Base-by-base conservation (phyloP, 164 flowering plant species). In the Protea cynaroides region DNA sequence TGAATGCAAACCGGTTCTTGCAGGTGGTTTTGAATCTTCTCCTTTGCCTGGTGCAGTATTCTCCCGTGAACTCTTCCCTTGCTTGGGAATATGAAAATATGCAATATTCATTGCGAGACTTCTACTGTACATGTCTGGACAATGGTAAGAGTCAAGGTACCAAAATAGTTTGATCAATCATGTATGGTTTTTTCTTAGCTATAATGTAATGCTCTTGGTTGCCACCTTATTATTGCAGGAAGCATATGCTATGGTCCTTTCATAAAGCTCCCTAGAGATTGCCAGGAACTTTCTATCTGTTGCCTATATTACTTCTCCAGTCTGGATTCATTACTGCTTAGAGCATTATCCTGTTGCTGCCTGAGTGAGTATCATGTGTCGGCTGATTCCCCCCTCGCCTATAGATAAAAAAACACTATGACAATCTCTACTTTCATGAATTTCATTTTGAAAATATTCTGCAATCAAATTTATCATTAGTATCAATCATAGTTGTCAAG, bases 261-360 rank as follows among this genome's bases (percentile, higher is more conserved):
- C 71, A 34, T 78, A 46, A 81, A 66, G 75, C 95, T 91, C 63
- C 68, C 92, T 3, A 78, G 65, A 67, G 96, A 88, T 56, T 77
- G 79, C 65, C 90, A 95, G 70, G 97, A 91, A 65, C 81, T 88
- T 56, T 78, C 94, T 15, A 17, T 89, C 36, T 85, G 82, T 74
- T 86, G 88, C 79, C 78, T 92, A 29, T 89, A 79, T 66, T 92
- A 89, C 57, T 84, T 86, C 79, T 74, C 94, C 58, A 66, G 65
- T 69, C 51, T 92, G 79, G 80, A 82, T 57, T 46, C 82, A 14
- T 43, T 13, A 34, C 65, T 92, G 57, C 79, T 95, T 23, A 75
- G 76, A 74, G 83, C 97, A 46, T 62, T 95, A 50, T 83, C 81
- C 43, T 70, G 66, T 51, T 88, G 94, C 71, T 89, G 96, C 81